These are phyloP conservation scores for Lathyrus oleraceus DNA, from an alignment of 306 rosid species.

Conservation along the genomic window DNA sequence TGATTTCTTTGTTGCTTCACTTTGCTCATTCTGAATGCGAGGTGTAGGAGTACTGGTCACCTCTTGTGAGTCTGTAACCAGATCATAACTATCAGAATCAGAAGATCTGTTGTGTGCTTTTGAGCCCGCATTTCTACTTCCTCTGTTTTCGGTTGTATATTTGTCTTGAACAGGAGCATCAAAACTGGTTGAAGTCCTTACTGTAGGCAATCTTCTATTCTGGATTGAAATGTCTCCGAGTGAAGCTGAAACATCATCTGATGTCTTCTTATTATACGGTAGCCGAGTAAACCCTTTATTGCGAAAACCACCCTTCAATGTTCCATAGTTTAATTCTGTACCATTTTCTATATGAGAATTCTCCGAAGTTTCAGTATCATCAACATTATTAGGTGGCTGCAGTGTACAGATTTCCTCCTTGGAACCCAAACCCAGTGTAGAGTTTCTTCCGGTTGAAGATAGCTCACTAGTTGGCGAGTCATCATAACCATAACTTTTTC, in stretches of 20 bases:
- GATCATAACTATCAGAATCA: conserved; percentile 42
- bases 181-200: conserved; percentile 42
- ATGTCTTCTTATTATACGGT: conserved; percentile 45
- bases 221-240: conserved; percentile 37
- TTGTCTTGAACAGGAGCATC: conserved; percentile 45
- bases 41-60: conserved; percentile 36
- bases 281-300: conserved; percentile 60
- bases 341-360: conserved; percentile 43
- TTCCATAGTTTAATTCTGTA: conserved; percentile 58
- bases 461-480: conserved; percentile 34
- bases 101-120: conserved; percentile 31
- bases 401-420: conserved; percentile 24
- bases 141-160: conserved; percentile 39
- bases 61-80: conserved; percentile 36
- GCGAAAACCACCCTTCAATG: conserved; percentile 82
- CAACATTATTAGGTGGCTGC: conserved; percentile 37
- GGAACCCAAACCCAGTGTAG: conserved; percentile 30
- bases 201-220: conserved; percentile 45
- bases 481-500: conserved; percentile 37
- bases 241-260: conserved; percentile 39
- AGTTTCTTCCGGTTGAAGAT: conserved; percentile 42
- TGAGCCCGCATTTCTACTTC: conserved; percentile 33
- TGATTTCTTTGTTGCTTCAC: conserved; percentile 45
- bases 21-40: conserved; percentile 46
- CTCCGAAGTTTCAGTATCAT: conserved; percentile 36